phyloP scores from a whole-genome alignment of 495 filamentous ascomycete genomes.

The Podospora pseudocomata region DNA sequence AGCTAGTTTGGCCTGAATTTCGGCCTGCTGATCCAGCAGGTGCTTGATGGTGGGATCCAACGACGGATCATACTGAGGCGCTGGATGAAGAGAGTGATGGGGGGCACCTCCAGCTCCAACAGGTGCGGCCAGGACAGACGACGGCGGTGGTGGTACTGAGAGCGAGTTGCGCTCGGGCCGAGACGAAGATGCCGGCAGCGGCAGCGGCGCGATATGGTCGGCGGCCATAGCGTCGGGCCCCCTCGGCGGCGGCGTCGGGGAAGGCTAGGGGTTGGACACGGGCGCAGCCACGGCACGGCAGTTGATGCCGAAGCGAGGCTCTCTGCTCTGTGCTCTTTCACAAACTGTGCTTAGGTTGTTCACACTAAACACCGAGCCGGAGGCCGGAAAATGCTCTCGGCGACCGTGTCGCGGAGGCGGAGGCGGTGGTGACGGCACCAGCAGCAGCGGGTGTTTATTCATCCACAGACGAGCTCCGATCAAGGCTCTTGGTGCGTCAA shows the following conservation, averaged over 20 bases:
- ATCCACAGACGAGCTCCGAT: conserved; percentile 23
- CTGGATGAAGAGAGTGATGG: conserved; percentile 10
- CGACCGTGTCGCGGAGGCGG: background rate
- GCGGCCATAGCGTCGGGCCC: conserved; percentile 26
- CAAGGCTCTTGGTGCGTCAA: conserved; percentile 32
- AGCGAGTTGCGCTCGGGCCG: conserved; percentile 30
- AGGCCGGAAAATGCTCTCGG: background rate
- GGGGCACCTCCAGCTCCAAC: conserved; percentile 11
- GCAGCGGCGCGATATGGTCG: conserved; percentile 27
- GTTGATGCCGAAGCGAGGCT: background rate
- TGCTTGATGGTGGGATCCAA: conserved; percentile 46
- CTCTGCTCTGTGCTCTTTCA: background rate
- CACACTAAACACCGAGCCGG: background rate
- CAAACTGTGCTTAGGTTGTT: background rate
- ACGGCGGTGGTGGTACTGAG: conserved; percentile 25
- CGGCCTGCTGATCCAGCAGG: conserved; percentile 47
- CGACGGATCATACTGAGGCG: conserved; percentile 33
- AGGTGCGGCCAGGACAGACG: conserved; percentile 18
- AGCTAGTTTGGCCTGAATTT: conserved; percentile 47
- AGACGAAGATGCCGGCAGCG: conserved; percentile 21
- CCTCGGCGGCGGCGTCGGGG: background rate
- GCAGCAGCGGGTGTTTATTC: conserved; percentile 22
- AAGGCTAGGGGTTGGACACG: background rate
- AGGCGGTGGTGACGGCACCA: conserved; percentile 11
- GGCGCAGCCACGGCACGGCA: background rate